Base-by-base conservation (phyloP, 2,329 filamentous ascomycete species). In the Talaromyces funiculosus region DNA sequence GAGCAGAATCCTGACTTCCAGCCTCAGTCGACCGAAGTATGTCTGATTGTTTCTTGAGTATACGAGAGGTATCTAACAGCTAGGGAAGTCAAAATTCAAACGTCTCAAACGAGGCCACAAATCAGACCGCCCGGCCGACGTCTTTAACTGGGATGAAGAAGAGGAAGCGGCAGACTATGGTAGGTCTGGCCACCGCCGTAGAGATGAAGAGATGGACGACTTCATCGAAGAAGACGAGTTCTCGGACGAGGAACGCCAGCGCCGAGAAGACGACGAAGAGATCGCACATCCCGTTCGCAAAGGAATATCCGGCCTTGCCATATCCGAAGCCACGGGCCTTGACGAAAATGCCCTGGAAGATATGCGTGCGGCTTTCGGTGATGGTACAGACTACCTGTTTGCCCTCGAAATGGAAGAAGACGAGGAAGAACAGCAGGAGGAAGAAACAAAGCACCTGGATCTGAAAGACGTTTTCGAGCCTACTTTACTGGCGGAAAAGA, bases 381-480 rank as follows among this genome's bases (percentile, higher is more conserved):
- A 96, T 71, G 93, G 94, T 60, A 91, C 90, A 65, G 94, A 99
- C 71, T 99, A 97, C 71, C 88, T 92, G 67, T 99, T 95, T 87
- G 94, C 93, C 8, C 79, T 99, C 53, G 89, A 93, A 57, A 82
- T 93, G 69, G 92, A 97, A 74, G 90, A 94, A 49, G 88, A 92
- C 54, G 89, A 92, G 65, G 83, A 86, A 61, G 90, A 95, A 65
- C 87, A 90, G 53, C 86, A 89, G 61, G 82, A 89, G 65, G 84
- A 87, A 62, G 89, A 90, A 63, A 90, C 95, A 66, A 90, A 92
- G 68, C 87, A 88, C 47, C 85, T 97, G 43, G 91, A 97, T 75
- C 84, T 99, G 64, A 97, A 97, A 78, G 93, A 99, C 72, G 93
- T 99, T 55, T 99, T 99, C 69, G 94, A 99, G 75, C 94, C 94